Percentiles rank a stretch among this genome's conserved stretches.
Evolutionary conservation across 2,329 filamentous ascomycete species (phyloP).

Genomic region (Colletotrichum sp.): DNA sequence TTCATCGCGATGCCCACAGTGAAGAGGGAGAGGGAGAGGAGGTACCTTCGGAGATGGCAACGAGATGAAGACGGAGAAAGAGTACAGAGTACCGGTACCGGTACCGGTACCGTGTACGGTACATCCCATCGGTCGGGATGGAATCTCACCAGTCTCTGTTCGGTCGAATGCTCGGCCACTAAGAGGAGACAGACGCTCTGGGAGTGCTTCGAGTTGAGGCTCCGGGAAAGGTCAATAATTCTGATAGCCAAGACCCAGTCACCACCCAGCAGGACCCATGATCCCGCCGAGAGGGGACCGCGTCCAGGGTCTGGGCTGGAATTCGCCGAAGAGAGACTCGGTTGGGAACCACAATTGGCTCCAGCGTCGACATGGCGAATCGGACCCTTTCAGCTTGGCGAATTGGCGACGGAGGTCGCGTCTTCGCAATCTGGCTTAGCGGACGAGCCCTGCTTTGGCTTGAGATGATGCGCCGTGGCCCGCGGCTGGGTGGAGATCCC

Average conservation of each 20-base stretch:
- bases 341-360: neutral
- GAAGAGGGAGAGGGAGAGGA: neutral
- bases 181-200: slow-evolving; percentile 2
- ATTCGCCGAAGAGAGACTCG: neutral
- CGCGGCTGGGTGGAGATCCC: slow-evolving; percentile 8
- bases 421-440: neutral
- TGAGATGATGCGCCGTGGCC: neutral
- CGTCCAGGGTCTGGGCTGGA: neutral
- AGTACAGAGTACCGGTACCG: neutral
- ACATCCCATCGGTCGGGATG: neutral
- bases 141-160: neutral
- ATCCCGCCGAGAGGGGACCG: slow-evolving; percentile 3
- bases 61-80: neutral
- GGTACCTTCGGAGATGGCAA: neutral
- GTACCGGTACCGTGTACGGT: neutral
- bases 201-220: neutral
- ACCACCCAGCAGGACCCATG: neutral
- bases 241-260: neutral
- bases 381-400: slow-evolving; percentile 11
- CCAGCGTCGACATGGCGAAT: neutral
- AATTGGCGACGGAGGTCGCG: neutral
- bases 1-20: neutral
- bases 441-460: neutral
- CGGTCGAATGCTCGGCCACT: slow-evolving; percentile 20
- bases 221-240: neutral